Base-by-base conservation (phyloP, 352 stramenopile genomes). In the Thraustochytrium striatum region DNA sequence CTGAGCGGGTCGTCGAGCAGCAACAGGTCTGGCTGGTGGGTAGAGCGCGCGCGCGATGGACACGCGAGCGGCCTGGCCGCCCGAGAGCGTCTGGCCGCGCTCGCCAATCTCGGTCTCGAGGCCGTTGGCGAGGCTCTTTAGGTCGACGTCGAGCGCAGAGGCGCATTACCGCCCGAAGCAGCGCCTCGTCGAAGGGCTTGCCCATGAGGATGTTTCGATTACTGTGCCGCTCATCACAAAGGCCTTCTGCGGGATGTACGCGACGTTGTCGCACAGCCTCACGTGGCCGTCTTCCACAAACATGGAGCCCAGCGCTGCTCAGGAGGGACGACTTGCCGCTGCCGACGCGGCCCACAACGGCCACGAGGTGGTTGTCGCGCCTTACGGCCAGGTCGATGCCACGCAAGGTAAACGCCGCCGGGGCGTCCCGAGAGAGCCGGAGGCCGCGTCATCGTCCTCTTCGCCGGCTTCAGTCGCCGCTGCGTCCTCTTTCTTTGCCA, bases 201-300 rank as follows among this genome's bases (percentile, higher is more conserved):
- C 55, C 58, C 70, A 80, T 80, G 70, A 75, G 36, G 21, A 94
- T 90, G 79, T 94, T 94, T 92, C 87, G 36, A 85, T 72, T 3
- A 93, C 55, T 1, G 88, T 91, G 32, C 84, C 75, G 83, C 91
- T 94, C 11, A 94, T 70, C 61, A 94, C 87, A 68, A 92, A 92
- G 9, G 88, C 84, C 68, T 84, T 84, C 83, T 94, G 89, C 55
- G 82, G 72, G 33, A 82, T 73, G 65, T 82, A 82, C 41, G 55
- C 28, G 36, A 80, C 41, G 19, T 81, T 81, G 5, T 72, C 58
- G 35, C 33, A 59, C 65, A 75, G 33, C 19, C 52, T 30, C 3
- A 75, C 65, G 21, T 7, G 5, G 41, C 59, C 59, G 32, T 44
- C 11, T 19, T 65, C 61, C 19, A 53, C 13, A 35, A 53, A 69